Conservation (phyloP, 805 yeast genomes). For the Starmera dryadoides region DNA sequence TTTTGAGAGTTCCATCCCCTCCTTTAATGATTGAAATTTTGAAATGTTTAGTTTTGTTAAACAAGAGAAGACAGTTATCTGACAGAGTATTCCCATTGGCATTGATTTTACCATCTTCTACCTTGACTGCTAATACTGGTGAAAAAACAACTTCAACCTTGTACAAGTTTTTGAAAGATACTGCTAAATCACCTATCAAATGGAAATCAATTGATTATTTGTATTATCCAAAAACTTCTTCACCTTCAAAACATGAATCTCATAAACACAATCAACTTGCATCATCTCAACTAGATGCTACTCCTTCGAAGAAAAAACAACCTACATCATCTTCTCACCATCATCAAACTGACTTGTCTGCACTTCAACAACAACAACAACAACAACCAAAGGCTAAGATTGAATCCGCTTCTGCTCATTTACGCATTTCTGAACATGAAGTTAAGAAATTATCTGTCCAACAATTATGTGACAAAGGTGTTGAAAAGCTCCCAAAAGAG, state of each 20-base stretch:
- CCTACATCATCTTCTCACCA: conserved; percentile 2
- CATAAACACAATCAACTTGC: neutral
- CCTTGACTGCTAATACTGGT: conserved; percentile 24
- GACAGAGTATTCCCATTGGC: conserved; percentile 37
- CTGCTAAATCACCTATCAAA: conserved; percentile 40
- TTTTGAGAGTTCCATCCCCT: conserved; percentile 54
- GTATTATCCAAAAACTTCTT: conserved; percentile 29
- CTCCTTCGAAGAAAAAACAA: conserved; percentile 16
- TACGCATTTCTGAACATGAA: conserved; percentile 46
- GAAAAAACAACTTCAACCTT: conserved; percentile 33
- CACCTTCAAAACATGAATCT: neutral
- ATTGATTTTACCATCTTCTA: conserved; percentile 43
- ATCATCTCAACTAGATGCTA: conserved; percentile 7
- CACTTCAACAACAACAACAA: conserved; percentile 1
- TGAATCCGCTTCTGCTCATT: conserved; percentile 41
- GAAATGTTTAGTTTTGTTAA: conserved; percentile 35
- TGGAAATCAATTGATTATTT: conserved; percentile 52
- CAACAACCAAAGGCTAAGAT: conserved; percentile 10
- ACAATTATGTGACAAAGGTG: conserved; percentile 58
- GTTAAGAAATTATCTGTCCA: conserved; percentile 47
- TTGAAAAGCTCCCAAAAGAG: conserved; percentile 50
- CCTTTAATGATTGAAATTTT: conserved; percentile 54
- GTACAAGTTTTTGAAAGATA: conserved; percentile 37
- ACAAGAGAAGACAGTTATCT: conserved; percentile 15
- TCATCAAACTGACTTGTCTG: neutral